A percentile compares a stretch with the other conserved stretches of the same genome.
Evolutionary conservation across 1,139 yeast species (phyloP).

Genomic region (Candida sojae): DNA sequence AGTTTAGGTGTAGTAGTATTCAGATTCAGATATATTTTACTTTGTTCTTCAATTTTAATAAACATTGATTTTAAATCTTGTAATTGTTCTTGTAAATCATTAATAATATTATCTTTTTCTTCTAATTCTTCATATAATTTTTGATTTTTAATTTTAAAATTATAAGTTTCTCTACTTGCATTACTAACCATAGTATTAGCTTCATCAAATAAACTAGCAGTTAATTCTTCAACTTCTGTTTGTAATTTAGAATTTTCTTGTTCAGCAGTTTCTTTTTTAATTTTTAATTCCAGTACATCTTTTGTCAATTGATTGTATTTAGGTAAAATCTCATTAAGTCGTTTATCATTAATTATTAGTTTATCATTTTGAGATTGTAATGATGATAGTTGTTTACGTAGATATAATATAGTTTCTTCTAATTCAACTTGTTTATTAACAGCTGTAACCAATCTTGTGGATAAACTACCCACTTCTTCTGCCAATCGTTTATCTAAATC

Average conservation of each 20-base stretch:
- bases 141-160: slow-evolving; percentile 52
- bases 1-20: slow-evolving; percentile 13
- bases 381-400: slow-evolving; percentile 32
- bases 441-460: slow-evolving; percentile 62
- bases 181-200: slow-evolving; percentile 79
- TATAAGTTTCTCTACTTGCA: slow-evolving; percentile 63
- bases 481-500: slow-evolving; percentile 42
- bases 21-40: slow-evolving; percentile 11
- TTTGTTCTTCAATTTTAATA: slow-evolving; percentile 36
- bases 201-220: slow-evolving; percentile 74
- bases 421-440: slow-evolving; percentile 59
- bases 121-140: slow-evolving; percentile 65
- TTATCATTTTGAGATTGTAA: slow-evolving; percentile 22
- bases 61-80: slow-evolving; percentile 63
- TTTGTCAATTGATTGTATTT: slow-evolving; percentile 32
- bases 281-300: slow-evolving; percentile 39
- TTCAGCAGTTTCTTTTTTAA: slow-evolving; percentile 44
- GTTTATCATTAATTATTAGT: slow-evolving; percentile 21
- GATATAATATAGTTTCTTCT: slow-evolving; percentile 41
- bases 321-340: slow-evolving; percentile 31
- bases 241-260: slow-evolving; percentile 58
- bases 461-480: slow-evolving; percentile 55
- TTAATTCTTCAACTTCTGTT: slow-evolving; percentile 74
- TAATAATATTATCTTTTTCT: slow-evolving; percentile 72
- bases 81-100: slow-evolving; percentile 68